phyloP scores from a whole-genome alignment of 345 rosid species.

The Rubroshorea leprosula region DNA sequence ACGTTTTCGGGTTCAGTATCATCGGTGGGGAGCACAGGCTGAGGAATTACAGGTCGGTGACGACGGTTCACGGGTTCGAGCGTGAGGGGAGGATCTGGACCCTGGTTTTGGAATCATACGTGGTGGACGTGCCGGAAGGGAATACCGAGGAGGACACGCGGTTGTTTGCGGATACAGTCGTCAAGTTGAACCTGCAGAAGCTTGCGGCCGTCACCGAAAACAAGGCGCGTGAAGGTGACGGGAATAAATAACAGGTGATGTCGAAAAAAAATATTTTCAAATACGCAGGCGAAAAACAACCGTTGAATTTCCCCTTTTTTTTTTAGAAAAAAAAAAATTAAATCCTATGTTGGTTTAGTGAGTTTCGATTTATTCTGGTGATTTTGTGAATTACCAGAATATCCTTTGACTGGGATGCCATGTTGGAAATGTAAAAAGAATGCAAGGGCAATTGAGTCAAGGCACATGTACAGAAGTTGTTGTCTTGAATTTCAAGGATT shows the following conservation, averaged over 20 bases:
- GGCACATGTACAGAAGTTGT: constrained; percentile 17
- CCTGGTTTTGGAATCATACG: constrained; percentile 75
- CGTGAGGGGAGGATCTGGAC: constrained; percentile 50
- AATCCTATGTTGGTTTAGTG: not conserved
- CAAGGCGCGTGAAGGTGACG: constrained; percentile 39
- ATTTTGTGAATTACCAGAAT: constrained; percentile 2
- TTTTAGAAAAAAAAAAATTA: no score
- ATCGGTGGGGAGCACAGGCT: constrained; percentile 42
- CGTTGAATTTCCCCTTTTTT: not conserved
- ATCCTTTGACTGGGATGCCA: constrained; percentile 7
- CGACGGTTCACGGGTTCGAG: constrained; percentile 58
- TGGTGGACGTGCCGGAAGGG: constrained; percentile 88
- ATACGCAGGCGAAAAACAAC: not conserved
- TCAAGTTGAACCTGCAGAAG: constrained; percentile 75
- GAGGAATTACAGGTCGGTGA: constrained; percentile 69
- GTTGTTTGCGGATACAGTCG: constrained; percentile 80
- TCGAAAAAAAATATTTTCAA: not conserved
- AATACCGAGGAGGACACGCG: constrained; percentile 90
- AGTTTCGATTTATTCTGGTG: not conserved
- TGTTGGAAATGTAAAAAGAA: constrained; percentile 1
- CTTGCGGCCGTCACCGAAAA: constrained; percentile 68
- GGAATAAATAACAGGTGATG: constrained; percentile 25
- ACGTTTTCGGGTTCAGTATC: constrained; percentile 46
- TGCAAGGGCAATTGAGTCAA: constrained; percentile 19
- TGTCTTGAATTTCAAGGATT: not conserved